Base-by-base conservation (phyloP, 352 stramenopile species). In the Phytophthora niederhauseri region DNA sequence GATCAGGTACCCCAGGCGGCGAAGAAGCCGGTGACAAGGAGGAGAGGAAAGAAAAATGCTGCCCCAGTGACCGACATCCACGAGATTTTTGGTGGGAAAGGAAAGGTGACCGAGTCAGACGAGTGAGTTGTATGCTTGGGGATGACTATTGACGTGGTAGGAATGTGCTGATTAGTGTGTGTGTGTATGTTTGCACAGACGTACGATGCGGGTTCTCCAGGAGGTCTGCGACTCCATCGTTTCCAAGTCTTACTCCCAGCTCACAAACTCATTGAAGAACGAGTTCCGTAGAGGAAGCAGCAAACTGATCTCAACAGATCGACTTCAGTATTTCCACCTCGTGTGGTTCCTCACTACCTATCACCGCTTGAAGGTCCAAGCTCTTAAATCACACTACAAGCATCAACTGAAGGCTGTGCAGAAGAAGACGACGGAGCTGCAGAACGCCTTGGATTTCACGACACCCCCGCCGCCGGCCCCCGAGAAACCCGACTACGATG, bases 261-360 rank as follows among this genome's bases (percentile, higher is more conserved):
- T 97, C 9, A 95, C 86, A 0, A 94, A 91, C 50, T 95, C 86
- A 30, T 80, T 97, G 30, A 95, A 95, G 58, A 89, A 84, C 45
- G 89, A 97, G 61, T 97, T 97, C 43, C 86, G 89, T 43, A 73
- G 89, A 58, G 89, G 89, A 38, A 97, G 89, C 67, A 87, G 48
- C 69, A 95, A 95, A 60, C 66, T 97, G 46, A 83, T 97, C 20
- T 83, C 81, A 5, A 91, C 85, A 3, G 89, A 97, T 85, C 81
- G 86, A n/a, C 76, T 97, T 1, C 84, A 95, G 76, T 97, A 97
- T 52, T 95, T 97, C 63, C 86, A 95, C 64, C 68, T 97, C 19
- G 77, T 95, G 19, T 94, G 86, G 85, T 97, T 95, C 62, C 73
- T 95, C 7, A 95, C 84, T 12, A 84, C 70, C 12, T 97, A 94